Conservation (phyloP, 257 asterid genomes). For the Buddleja alternifolia region DNA sequence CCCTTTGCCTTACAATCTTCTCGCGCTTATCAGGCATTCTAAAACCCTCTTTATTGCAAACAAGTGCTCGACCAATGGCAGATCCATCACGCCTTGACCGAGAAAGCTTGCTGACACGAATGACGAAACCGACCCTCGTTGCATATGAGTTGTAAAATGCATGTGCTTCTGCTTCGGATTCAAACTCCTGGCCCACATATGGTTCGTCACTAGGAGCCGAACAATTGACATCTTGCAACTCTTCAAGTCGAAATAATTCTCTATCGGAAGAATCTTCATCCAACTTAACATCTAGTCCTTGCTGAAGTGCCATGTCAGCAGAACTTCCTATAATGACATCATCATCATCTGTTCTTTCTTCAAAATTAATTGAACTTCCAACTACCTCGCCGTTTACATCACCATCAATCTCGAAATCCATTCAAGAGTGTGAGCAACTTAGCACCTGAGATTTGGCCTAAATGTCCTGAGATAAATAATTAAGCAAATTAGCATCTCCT, state of each 20-base stretch:
- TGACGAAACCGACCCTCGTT: constrained; percentile 79
- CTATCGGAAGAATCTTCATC: constrained; percentile 70
- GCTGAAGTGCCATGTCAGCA: constrained; percentile 58
- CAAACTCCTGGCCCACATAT: constrained; percentile 85
- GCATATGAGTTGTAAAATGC: constrained; percentile 91
- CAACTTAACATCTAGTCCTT: constrained; percentile 60
- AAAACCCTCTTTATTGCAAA: constrained; percentile 98
- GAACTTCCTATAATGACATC: constrained; percentile 61
- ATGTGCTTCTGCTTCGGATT: constrained; percentile 93
- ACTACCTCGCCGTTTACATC: constrained; percentile 73
- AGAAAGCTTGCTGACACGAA: constrained; percentile 98
- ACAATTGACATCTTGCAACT: constrained; percentile 56
- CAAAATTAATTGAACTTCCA: constrained; percentile 66
- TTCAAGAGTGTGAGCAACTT: constrained; percentile 33
- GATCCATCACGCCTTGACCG: constrained; percentile 98
- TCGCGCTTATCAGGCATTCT: constrained; percentile 93
- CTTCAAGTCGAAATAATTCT: constrained; percentile 59
- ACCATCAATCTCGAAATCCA: constrained; percentile 90
- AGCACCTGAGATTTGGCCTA: constrained; percentile 20
- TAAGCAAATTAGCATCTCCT: constrained; percentile 13
- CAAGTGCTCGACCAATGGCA: constrained; percentile 96
- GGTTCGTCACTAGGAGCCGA: constrained; percentile 66
- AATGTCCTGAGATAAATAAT: constrained; percentile 28
- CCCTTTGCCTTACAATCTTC: constrained; percentile 88
- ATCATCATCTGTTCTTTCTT: constrained; percentile 52